These are phyloP conservation scores for Magnaporthales sp. DNA, from an alignment of 2,329 filamentous ascomycete genomes.

Conservation along the genomic window DNA sequence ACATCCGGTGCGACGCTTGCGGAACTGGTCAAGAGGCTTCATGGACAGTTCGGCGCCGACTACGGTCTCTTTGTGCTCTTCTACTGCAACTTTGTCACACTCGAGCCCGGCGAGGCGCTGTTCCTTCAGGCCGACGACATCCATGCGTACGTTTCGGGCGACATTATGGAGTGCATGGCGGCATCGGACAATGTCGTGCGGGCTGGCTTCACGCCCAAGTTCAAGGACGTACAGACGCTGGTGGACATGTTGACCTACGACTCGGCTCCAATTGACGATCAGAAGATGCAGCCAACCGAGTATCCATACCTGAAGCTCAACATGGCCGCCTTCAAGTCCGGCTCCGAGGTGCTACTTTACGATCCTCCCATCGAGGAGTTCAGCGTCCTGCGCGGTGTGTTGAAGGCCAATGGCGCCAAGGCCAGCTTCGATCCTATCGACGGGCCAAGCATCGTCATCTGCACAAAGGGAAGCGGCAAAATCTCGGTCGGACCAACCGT, in stretches of 20 bases:
- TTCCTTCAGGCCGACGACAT: conserved; percentile 96
- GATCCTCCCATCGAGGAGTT: conserved; percentile 97
- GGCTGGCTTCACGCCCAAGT: conserved; percentile 95
- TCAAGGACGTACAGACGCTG: conserved; percentile 88
- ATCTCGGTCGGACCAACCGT: conserved; percentile 79
- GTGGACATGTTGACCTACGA: conserved; percentile 91
- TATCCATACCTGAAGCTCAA: conserved; percentile 84
- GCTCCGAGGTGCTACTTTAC: conserved; percentile 67
- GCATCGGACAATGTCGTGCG: conserved; percentile 98
- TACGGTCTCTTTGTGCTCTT: conserved; percentile 93
- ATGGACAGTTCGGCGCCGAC: conserved; percentile 79
- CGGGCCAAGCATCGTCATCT: conserved; percentile 88
- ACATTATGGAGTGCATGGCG: conserved; percentile 99
- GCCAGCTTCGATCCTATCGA: conserved; percentile 80
- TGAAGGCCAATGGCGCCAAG: conserved; percentile 66
- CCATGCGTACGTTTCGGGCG: conserved; percentile 85
- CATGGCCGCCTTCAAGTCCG: conserved; percentile 69
- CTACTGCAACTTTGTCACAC: conserved; percentile 90
- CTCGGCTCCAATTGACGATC: conserved; percentile 87
- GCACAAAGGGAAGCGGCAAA: conserved; percentile 72
- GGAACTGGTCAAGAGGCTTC: conserved; percentile 66
- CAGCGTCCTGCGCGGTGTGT: conserved; percentile 71
- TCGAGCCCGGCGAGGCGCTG: conserved; percentile 84
- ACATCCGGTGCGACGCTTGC: conserved; percentile 63
- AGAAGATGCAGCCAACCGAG: conserved; percentile 81